phyloP scores from a whole-genome alignment of 768 basidiomycete species.

The Lactarius indigo region DNA sequence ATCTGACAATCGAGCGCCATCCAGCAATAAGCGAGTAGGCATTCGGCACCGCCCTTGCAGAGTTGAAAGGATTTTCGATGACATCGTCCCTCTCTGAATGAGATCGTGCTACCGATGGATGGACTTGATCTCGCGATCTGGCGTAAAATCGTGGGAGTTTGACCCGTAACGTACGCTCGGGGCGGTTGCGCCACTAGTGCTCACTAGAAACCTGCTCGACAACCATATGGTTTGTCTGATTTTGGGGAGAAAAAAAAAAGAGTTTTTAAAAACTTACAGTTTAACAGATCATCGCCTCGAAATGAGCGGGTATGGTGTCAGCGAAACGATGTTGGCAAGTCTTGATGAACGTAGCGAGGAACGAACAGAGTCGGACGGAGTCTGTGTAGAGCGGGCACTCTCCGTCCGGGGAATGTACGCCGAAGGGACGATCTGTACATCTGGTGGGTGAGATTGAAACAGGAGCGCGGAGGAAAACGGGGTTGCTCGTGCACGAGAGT shows the following conservation, averaged over 20 bases:
- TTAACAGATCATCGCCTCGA: constrained; percentile 14
- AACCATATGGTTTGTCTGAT: not conserved
- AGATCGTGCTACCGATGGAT: constrained; percentile 15
- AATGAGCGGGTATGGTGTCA: constrained; percentile 18
- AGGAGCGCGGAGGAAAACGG: constrained; percentile 4
- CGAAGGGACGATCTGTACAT: constrained; percentile 15
- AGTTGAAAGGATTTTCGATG: constrained; percentile 14
- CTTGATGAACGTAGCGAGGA: constrained; percentile 3
- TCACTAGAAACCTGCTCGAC: not conserved
- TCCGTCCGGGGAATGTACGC: constrained; percentile 14
- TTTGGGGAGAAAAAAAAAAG: not conserved
- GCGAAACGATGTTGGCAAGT: not conserved
- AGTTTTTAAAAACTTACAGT: not conserved
- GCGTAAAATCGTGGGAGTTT: constrained; percentile 13
- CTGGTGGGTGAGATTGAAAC: constrained; percentile 12
- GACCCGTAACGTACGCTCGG: not conserved
- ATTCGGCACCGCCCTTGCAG: constrained; percentile 8
- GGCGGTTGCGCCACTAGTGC: constrained; percentile 5
- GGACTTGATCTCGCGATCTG: constrained; percentile 15
- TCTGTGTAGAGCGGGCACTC: not conserved
- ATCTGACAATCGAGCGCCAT: constrained; percentile 16
- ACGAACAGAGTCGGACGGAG: constrained; percentile 1
- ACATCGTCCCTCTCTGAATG: not conserved
- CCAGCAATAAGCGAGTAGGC: not conserved
- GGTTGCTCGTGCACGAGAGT: constrained; percentile 1